Percentiles rank a stretch among this genome's conserved stretches.
Evolutionary conservation across 345 rosid genomes (phyloP).

Genomic region (Chamaenerion angustifolium): DNA sequence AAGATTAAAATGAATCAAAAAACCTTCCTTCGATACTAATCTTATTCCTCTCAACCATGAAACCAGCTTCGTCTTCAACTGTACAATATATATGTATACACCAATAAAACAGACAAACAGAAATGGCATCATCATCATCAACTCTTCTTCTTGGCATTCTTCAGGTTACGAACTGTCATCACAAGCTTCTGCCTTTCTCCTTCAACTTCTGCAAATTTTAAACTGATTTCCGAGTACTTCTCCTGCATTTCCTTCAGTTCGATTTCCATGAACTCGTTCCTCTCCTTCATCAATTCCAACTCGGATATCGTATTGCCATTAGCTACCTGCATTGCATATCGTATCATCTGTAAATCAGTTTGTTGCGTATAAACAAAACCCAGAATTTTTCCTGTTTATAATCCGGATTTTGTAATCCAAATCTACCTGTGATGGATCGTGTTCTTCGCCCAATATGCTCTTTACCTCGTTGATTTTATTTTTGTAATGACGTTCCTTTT

Average conservation of each 20-base stretch:
- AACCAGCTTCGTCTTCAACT: too few relatives aligned
- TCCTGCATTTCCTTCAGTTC: constrained; percentile 90
- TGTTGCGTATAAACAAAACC: neutral
- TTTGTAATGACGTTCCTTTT: too few relatives aligned
- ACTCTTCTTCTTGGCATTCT: constrained; percentile 38
- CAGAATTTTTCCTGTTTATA: too few relatives aligned
- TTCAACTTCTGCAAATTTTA: constrained; percentile 92
- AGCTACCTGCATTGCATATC: constrained; percentile 15
- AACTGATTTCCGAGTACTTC: constrained; percentile 76
- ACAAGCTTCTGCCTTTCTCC: constrained; percentile 94
- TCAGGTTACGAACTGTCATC: constrained; percentile 67
- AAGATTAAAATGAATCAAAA: too few relatives aligned
- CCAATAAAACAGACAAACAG: constrained; percentile 3
- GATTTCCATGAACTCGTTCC: constrained; percentile 42
- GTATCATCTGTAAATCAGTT: neutral
- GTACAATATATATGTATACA: too few relatives aligned
- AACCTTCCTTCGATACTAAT: too few relatives aligned
- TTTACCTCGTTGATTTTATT: too few relatives aligned
- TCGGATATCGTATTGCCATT: constrained; percentile 23
- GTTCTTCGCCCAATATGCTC: constrained; percentile 34
- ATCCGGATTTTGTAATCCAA: neutral
- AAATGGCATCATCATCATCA: constrained; percentile 6
- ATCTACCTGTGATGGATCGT: constrained; percentile 11
- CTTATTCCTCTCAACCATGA: too few relatives aligned
- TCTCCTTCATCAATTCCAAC: constrained; percentile 35